Conservation (phyloP, 2,329 filamentous ascomycete species). For the Aspergillus texensis region DNA sequence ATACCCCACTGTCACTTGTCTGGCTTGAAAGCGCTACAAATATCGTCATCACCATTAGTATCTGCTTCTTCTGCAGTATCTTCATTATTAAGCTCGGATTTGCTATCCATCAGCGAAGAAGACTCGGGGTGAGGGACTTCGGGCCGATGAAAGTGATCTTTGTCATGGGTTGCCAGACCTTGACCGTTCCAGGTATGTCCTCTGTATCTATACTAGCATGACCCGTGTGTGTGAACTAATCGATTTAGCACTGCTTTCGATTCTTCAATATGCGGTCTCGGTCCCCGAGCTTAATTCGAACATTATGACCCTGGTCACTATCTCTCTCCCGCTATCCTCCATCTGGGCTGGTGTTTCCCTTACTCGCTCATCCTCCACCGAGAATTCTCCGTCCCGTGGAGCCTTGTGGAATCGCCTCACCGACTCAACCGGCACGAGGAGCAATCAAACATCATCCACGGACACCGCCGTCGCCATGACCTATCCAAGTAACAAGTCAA, state of each 20-base stretch:
- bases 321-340: conserved; percentile 67
- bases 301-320: conserved; percentile 60
- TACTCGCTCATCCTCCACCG: conserved; percentile 8
- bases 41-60: conserved; percentile 57
- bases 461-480: conserved; percentile 4
- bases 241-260: conserved; percentile 60
- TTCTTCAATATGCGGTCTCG: conserved; percentile 56
- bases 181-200: conserved; percentile 62
- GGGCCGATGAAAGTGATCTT: conserved; percentile 69
- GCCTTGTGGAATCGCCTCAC: conserved; percentile 33
- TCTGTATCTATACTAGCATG: too few species aligned
- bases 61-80: conserved; percentile 64
- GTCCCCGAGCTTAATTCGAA: conserved; percentile 59
- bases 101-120: conserved; percentile 58
- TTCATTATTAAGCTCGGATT: conserved; percentile 64
- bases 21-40: conserved; percentile 51
- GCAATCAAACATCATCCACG: conserved; percentile 15
- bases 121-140: conserved; percentile 62
- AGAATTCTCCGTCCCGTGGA: conserved; percentile 15
- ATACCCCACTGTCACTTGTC: conserved; percentile 31
- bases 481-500: conserved; percentile 22
- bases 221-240: neutral
- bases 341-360: conserved; percentile 61
- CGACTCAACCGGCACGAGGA: conserved; percentile 17
- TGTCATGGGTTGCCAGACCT: conserved; percentile 68